Evolutionary conservation across 495 filamentous ascomycete species (phyloP).

Genomic region (Trichoderma gamsii): DNA sequence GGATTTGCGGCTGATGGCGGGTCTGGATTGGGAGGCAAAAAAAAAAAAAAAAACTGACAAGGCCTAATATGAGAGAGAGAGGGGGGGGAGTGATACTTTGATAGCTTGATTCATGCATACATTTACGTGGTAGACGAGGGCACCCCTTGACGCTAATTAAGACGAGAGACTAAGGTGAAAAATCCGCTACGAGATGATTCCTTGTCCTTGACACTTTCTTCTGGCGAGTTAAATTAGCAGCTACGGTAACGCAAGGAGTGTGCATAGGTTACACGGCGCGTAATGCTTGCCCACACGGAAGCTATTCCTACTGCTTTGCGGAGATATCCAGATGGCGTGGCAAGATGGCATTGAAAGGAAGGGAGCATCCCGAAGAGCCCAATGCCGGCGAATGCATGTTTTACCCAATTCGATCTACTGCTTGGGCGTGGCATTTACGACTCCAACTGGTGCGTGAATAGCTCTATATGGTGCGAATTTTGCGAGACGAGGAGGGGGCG

Average conservation of each 20-base stretch:
- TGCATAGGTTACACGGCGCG: no score
- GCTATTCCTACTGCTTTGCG: no score
- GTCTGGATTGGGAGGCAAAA: neutral
- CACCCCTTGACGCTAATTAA: no score
- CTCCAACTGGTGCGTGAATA: neutral
- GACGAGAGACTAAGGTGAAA: no score
- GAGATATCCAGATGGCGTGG: neutral
- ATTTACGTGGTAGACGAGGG: neutral
- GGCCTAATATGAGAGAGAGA: neutral
- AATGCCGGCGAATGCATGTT: neutral
- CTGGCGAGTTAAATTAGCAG: no score
- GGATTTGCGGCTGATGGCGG: slow-evolving; percentile 1
- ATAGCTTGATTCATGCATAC: neutral
- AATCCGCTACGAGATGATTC: no score
- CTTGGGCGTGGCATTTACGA: neutral
- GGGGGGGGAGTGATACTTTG: neutral
- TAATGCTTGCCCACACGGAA: no score
- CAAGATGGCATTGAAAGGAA: neutral
- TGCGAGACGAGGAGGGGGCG: neutral
- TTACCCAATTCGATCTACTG: neutral
- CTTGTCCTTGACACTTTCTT: no score
- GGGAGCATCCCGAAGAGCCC: neutral
- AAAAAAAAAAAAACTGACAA: neutral
- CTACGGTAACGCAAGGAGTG: no score
- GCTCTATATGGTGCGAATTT: neutral